Evolutionary conservation across 441 rosid genomes (phyloP), one percentile per base, ranked within the genome.

Genomic region (Populus hybrid): DNA sequence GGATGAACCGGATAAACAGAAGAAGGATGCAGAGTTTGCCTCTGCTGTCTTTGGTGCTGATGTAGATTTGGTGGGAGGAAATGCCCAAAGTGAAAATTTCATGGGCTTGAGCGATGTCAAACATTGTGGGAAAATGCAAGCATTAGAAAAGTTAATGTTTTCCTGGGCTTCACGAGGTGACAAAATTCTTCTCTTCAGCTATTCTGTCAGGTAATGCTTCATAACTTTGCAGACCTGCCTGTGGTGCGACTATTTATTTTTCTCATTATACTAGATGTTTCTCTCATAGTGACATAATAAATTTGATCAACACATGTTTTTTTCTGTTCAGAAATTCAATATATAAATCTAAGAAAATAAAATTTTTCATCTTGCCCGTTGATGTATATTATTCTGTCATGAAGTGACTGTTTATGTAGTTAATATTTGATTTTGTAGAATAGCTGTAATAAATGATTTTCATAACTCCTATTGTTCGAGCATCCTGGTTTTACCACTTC

Each of bases 91-190:
- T 42, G 92, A 94, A 84, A 91, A 85, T 85, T 95, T 95, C 84
- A 87, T 95, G 92, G 93, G 87, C 73, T 86, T 95, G 65, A 95
- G 97, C 72, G 92, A 93, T 80, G 91, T 89, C 75, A 90, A 81
- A 81, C 88, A 94, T 81, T 95, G 99, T 83, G 99, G 99, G 38
- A 95, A 95, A 88, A 95, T 94, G 99, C 87, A 89, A 53, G 95
- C 90, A 29, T 81, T 95, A 77, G 98, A 94, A 79, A 94, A 95
- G 81, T 79, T 95, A 75, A 88, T 95, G 95, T 81, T 83, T 53
- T 87, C 98, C 40, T 95, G 99, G 98, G 80, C 87, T 69, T 87
- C 86, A 75, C 86, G 82, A 82, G 98, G 98, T 65, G 98, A 95
- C 86, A 94, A 95, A 83, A 87, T 91, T 85, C 97, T 95, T 83